Evolutionary conservation across 2,329 filamentous ascomycete species (phyloP).

Genomic region (Sporothrix phasma): DNA sequence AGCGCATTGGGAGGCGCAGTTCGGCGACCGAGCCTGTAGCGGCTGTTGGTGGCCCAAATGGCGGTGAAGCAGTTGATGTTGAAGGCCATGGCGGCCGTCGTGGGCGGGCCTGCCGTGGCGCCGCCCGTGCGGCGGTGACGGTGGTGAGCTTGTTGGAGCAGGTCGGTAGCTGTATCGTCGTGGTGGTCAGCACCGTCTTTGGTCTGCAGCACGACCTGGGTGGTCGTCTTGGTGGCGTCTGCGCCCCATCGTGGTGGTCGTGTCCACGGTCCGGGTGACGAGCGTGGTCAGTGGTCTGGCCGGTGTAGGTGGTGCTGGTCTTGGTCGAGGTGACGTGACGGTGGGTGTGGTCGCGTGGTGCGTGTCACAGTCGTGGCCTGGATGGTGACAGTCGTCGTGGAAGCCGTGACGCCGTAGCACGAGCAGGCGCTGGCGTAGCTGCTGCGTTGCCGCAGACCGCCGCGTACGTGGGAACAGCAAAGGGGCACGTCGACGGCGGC

Average conservation of each 20-base stretch:
- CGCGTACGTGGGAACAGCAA: slow-evolving; percentile 19
- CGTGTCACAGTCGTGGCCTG: background rate
- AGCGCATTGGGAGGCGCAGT: slow-evolving; percentile 1
- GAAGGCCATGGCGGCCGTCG: background rate
- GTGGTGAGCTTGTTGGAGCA: slow-evolving; percentile 5
- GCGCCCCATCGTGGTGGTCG: background rate
- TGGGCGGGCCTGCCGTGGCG: background rate
- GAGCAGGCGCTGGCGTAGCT: slow-evolving; percentile 24
- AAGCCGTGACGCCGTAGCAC: slow-evolving; percentile 22
- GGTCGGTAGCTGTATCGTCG: background rate
- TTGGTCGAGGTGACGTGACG: background rate
- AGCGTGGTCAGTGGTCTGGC: too few relatives aligned
- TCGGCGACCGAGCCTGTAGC: background rate
- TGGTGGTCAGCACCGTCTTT: background rate
- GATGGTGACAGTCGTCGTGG: background rate
- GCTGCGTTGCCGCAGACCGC: slow-evolving; percentile 19
- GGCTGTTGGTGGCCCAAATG: background rate
- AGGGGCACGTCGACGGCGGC: background rate
- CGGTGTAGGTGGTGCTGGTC: background rate
- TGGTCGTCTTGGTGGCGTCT: background rate
- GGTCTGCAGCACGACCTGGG: background rate
- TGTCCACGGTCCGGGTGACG: too few relatives aligned
- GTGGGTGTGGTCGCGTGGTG: background rate
- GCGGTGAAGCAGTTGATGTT: slow-evolving; percentile 5
- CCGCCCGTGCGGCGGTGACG: background rate